These are phyloP conservation scores for Komagataella populi DNA, from an alignment of 805 yeast genomes.

Conservation along the genomic window DNA sequence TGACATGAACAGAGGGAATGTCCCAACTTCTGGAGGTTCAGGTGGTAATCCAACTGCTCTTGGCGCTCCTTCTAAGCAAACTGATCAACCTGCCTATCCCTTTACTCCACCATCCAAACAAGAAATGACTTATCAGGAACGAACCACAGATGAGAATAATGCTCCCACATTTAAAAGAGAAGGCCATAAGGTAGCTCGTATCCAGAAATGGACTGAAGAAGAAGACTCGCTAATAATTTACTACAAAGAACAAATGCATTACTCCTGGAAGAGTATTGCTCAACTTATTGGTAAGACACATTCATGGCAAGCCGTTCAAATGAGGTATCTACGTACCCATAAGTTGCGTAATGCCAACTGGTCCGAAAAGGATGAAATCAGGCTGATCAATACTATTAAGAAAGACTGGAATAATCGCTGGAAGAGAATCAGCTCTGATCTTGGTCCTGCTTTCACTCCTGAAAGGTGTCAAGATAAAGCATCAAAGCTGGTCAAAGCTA, in stretches of 20 bases:
- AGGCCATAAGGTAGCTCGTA: neutral
- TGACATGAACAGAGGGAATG: neutral
- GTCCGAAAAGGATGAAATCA: slow-evolving; percentile 20
- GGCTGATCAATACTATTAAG: slow-evolving; percentile 16
- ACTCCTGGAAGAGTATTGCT: slow-evolving; percentile 26
- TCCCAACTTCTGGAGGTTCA: neutral
- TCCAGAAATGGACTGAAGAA: slow-evolving; percentile 17
- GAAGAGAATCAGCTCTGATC: slow-evolving; percentile 20
- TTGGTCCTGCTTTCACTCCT: slow-evolving; percentile 15
- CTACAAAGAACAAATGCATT: slow-evolving; percentile 21
- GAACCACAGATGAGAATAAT: neutral
- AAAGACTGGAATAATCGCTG: slow-evolving; percentile 27
- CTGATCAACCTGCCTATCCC: neutral
- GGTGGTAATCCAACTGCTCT: neutral
- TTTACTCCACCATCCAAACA: neutral
- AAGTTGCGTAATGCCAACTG: slow-evolving; percentile 20
- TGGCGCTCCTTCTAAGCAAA: neutral
- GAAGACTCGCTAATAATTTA: slow-evolving; percentile 22
- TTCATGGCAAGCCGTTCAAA: slow-evolving; percentile 33
- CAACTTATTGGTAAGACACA: slow-evolving; percentile 17
- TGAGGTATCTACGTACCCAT: slow-evolving; percentile 27
- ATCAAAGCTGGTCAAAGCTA: slow-evolving; percentile 16
- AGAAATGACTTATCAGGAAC: neutral
- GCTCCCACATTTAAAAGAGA: neutral
- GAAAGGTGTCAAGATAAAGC: slow-evolving; percentile 18